Evolutionary conservation across 2,329 filamentous ascomycete genomes (phyloP).

Genomic region (Myriosclerotinia duriaeana): DNA sequence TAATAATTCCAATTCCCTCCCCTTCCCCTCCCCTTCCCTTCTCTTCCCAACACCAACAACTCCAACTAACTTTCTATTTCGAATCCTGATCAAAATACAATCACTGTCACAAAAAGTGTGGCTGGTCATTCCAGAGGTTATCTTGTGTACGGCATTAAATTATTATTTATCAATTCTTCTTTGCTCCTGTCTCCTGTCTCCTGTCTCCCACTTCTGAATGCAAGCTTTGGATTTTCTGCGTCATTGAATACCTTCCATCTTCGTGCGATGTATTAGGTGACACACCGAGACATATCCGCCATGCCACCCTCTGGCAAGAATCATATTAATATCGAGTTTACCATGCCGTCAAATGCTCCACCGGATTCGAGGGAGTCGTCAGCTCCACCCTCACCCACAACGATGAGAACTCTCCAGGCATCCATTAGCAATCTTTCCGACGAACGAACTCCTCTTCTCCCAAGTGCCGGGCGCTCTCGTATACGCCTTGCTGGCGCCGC

Average conservation of each 20-base stretch:
- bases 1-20: too few relatives aligned
- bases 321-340: conserved; percentile 11
- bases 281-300: conserved; percentile 21
- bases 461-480: conserved; percentile 34
- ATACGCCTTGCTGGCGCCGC: conserved; percentile 33
- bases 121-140: not conserved
- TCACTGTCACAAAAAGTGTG: not conserved
- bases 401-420: conserved; percentile 21
- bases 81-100: not conserved
- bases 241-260: conserved; percentile 6
- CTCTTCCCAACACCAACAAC: conserved; percentile 11
- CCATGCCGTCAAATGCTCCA: conserved; percentile 21
- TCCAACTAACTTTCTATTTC: not conserved
- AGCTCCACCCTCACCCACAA: conserved; percentile 22
- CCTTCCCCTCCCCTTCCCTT: not conserved
- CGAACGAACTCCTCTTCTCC: conserved; percentile 37
- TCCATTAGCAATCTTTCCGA: conserved; percentile 28
- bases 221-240: conserved; percentile 3
- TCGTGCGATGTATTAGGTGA: conserved; percentile 22
- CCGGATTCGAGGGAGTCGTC: conserved; percentile 20
- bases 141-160: not conserved
- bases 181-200: not conserved
- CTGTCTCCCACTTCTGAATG: not conserved
- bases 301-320: conserved; percentile 21
- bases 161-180: conserved; percentile 3